A percentile compares a stretch with the other conserved stretches of the same genome.
These are phyloP conservation scores for Lignosus rhinocerotis DNA, from an alignment of 1,284 basidiomycete genomes.

Conservation along the genomic window DNA sequence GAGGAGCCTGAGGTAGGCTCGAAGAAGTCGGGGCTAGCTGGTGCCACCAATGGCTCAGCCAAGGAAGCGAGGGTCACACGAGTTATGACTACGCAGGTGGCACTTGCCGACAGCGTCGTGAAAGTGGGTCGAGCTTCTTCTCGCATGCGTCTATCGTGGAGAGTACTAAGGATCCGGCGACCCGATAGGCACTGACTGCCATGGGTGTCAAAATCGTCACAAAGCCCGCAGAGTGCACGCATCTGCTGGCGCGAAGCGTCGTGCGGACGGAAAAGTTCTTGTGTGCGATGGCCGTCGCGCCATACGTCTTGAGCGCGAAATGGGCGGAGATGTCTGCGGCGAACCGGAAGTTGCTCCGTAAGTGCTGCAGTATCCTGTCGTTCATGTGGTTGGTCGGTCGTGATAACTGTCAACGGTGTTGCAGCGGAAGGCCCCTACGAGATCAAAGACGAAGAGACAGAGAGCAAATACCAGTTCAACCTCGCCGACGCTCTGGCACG, in stretches of 20 bases:
- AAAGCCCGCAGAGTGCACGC: slow-evolving; percentile 69
- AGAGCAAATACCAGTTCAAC: slow-evolving; percentile 64
- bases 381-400: neutral
- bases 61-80: slow-evolving; percentile 32
- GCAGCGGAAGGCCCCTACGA: slow-evolving; percentile 64
- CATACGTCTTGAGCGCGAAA: slow-evolving; percentile 59
- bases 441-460: slow-evolving; percentile 59
- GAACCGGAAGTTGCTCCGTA: slow-evolving; percentile 62
- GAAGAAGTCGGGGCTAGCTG: slow-evolving; percentile 15
- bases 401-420: neutral
- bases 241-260: slow-evolving; percentile 66
- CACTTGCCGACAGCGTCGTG: slow-evolving; percentile 50
- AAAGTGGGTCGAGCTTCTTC: slow-evolving; percentile 43
- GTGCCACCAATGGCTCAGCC: neutral
- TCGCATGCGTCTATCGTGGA: neutral
- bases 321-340: slow-evolving; percentile 68
- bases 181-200: slow-evolving; percentile 53
- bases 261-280: slow-evolving; percentile 85
- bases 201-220: slow-evolving; percentile 65
- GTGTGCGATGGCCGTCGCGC: slow-evolving; percentile 62
- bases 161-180: neutral
- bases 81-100: slow-evolving; percentile 63
- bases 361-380: slow-evolving; percentile 29
- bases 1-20: slow-evolving; percentile 19
- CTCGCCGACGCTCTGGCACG: slow-evolving; percentile 58